Conservation (phyloP, 805 yeast genomes). For the Cyberlindnera samutprakarnensis region DNA sequence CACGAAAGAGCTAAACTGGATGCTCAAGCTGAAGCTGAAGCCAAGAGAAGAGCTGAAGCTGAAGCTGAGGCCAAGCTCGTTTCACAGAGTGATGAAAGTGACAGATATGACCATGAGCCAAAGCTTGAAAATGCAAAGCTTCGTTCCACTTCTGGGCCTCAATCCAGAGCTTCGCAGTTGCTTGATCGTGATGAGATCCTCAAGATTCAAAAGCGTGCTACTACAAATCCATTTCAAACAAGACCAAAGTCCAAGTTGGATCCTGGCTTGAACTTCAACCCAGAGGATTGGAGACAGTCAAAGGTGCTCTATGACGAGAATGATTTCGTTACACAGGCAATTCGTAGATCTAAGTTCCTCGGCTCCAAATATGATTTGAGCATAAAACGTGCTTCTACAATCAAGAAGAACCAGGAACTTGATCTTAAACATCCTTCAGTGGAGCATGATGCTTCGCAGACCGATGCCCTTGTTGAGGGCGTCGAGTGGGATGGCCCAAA, state of each 20-base stretch:
- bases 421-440: no score
- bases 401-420: constrained; percentile 7
- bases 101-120: constrained; percentile 7
- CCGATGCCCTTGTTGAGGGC: no score
- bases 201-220: constrained; percentile 29
- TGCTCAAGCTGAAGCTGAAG: constrained; percentile 19
- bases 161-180: constrained; percentile 12
- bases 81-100: constrained; percentile 16
- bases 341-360: constrained; percentile 36
- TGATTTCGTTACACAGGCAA: constrained; percentile 30
- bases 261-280: constrained; percentile 30
- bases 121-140: constrained; percentile 14
- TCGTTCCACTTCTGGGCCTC: constrained; percentile 34
- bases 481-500: constrained; percentile 31
- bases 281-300: constrained; percentile 14
- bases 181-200: constrained; percentile 21
- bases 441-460: no score
- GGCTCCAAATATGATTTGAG: constrained; percentile 33
- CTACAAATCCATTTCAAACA: constrained; percentile 27
- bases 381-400: constrained; percentile 20
- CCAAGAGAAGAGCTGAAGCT: constrained; percentile 8
- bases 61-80: constrained; percentile 6
- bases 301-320: constrained; percentile 16
- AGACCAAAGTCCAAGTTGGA: constrained; percentile 38
- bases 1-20: constrained; percentile 9